These are phyloP conservation scores for Suillus occidentalis DNA, from an alignment of 768 basidiomycete genomes.

Conservation along the genomic window DNA sequence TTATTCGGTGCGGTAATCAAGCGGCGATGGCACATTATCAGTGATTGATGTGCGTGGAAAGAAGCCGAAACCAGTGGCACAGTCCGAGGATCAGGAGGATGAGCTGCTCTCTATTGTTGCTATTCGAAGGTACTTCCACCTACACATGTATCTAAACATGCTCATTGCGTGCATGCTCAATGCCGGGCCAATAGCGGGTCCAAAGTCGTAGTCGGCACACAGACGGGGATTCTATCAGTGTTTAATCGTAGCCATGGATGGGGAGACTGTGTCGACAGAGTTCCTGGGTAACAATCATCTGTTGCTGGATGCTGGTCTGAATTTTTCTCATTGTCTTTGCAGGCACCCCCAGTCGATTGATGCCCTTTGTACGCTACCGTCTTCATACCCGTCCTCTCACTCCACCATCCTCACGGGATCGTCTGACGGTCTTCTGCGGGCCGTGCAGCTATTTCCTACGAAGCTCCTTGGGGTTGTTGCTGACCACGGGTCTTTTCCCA, in stretches of 20 bases:
- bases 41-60: constrained; percentile 89
- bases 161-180: constrained; percentile 1
- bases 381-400: constrained; percentile 58
- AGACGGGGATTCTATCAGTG: constrained; percentile 84
- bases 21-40: constrained; percentile 91
- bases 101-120: constrained; percentile 84
- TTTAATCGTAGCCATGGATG: constrained; percentile 88
- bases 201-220: constrained; percentile 87
- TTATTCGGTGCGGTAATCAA: constrained; percentile 30
- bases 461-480: constrained; percentile 88
- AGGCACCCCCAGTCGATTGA: constrained; percentile 93
- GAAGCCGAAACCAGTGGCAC: constrained; percentile 71
- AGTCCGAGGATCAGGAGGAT: constrained; percentile 96
- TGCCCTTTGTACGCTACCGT: constrained; percentile 73
- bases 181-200: constrained; percentile 46
- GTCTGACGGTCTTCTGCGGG: constrained; percentile 87
- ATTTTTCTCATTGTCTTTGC: constrained; percentile 15
- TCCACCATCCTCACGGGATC: constrained; percentile 85
- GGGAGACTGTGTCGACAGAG: constrained; percentile 89
- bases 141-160: not conserved
- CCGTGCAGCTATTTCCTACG: constrained; percentile 84
- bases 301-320: not conserved
- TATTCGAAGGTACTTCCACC: constrained; percentile 69
- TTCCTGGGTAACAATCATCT: constrained; percentile 66
- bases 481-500: constrained; percentile 89